A percentile compares a stretch with the other conserved stretches of the same genome.
phyloP scores from a whole-genome alignment of 257 asterid species.

The Leptodermis oblonga region DNA sequence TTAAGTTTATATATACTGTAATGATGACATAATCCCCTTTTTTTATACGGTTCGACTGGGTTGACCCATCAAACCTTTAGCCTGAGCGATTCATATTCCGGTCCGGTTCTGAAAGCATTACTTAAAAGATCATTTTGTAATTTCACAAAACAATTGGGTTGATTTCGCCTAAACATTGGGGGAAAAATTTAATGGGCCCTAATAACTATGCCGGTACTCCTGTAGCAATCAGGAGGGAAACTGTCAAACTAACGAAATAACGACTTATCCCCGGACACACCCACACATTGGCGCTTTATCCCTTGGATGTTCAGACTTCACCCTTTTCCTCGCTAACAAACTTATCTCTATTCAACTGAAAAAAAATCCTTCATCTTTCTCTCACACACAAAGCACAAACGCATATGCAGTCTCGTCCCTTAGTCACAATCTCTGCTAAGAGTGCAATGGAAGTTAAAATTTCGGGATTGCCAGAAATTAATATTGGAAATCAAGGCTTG shows the following conservation, averaged over 20 bases:
- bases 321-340: background rate
- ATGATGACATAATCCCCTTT: no score
- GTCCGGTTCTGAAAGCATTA: no score
- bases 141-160: no score
- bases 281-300: background rate
- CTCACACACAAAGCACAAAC: background rate
- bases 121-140: no score
- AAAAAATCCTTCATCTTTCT: conserved; percentile 9
- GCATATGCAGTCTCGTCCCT: conserved; percentile 5
- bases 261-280: conserved; percentile 16
- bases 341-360: conserved; percentile 23
- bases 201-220: no score
- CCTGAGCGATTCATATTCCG: no score
- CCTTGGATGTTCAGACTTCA: no score
- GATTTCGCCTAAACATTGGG: no score
- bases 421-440: conserved; percentile 11
- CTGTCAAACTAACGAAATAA: conserved; percentile 8
- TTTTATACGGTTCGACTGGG: no score
- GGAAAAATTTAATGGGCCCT: no score
- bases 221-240: conserved; percentile 14
- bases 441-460: conserved; percentile 11
- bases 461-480: conserved; percentile 12
- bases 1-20: no score
- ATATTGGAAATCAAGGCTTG: conserved; percentile 38
- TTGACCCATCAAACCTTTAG: no score